A percentile compares a stretch with the other conserved stretches of the same genome.
Evolutionary conservation across 768 basidiomycete species (phyloP).

Genomic region (Naganishia vishniacii): DNA sequence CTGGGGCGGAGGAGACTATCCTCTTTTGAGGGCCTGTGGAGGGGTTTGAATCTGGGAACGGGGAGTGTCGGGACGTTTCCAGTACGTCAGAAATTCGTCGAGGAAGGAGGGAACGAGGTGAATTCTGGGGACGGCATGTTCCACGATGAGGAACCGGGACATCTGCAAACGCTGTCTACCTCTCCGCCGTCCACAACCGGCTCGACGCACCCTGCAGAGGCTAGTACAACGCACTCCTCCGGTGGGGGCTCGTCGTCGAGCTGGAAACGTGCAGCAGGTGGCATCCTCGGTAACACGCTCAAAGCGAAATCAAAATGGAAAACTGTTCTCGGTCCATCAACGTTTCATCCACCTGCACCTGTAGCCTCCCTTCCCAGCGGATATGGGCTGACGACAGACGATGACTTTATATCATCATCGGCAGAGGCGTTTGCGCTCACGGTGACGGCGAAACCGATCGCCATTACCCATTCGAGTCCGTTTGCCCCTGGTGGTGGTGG

Average conservation of each 20-base stretch:
- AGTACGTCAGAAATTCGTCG: too few species aligned
- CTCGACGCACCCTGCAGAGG: too few species aligned
- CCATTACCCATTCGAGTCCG: conserved; percentile 40
- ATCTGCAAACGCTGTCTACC: background rate
- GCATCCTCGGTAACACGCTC: conserved; percentile 31
- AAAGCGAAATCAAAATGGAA: conserved; percentile 44
- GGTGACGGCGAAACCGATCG: conserved; percentile 31
- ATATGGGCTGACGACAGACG: background rate
- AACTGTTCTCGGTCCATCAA: conserved; percentile 30
- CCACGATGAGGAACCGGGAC: background rate
- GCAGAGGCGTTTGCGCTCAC: background rate
- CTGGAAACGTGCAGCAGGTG: too few species aligned
- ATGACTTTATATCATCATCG: conserved; percentile 1
- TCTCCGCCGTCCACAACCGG: too few species aligned
- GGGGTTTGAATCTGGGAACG: background rate
- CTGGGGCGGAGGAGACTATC: background rate
- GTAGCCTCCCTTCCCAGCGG: background rate
- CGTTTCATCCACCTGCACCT: conserved; percentile 13
- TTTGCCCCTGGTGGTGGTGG: too few species aligned
- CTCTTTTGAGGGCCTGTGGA: conserved; percentile 2
- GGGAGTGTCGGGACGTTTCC: background rate
- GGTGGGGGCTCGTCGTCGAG: too few species aligned
- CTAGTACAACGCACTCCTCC: too few species aligned
- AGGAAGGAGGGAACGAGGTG: background rate
- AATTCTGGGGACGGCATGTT: background rate